Evolutionary conservation across 495 filamentous ascomycete genomes (phyloP), one percentile per base, ranked within the genome.

Genomic region (Friedmanniomyces endolithicus): DNA sequence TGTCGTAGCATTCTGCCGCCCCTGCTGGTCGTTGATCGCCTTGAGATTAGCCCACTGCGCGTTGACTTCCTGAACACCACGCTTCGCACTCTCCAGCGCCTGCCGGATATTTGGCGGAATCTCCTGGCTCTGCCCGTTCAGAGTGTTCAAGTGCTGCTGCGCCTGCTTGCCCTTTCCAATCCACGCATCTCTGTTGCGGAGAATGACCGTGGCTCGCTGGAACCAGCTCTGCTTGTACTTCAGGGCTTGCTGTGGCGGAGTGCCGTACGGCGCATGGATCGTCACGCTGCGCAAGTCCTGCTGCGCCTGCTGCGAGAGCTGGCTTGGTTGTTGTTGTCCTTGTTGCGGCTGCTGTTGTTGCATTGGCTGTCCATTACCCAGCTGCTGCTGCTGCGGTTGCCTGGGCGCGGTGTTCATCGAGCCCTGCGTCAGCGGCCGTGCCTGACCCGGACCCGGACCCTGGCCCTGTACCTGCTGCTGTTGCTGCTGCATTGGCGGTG

Each of bases 41-140:
- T 31, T 31, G 9, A 31, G 11, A n/a, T 35, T 11, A 7, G 29
- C 48, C 41, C 47, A 45, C 53, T 52, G 31, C 8, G 7, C 23
- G 2, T 51, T 22, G 11, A 35, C 17, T 16, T 56, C 45, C 17
- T 34, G 16, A 6, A 52, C 16, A n/a, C 8, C 39, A 1, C 19
- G 23, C 37, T 41, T 50, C 19, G 54, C 54, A 27, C 29, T 16
- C 6, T 57, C 35, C 33, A 51, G 16, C 24, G 35, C 22, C 24
- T 24, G 11, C 31, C 14, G 7, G 17, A 57, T 22, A 20, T 50
- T n/a, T 16, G 46, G 43, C 20, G 55, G 58, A 8, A 48, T 22
- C 12, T 52, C 39, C 48, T 65, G 63, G 31, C 56, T 46, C 48
- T 59, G 53, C 12, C 43, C 39, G 6, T 56, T 52, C 19, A 52